Base-by-base conservation (phyloP, 2,329 filamentous ascomycete genomes). In the Fusarium bulbicola region DNA sequence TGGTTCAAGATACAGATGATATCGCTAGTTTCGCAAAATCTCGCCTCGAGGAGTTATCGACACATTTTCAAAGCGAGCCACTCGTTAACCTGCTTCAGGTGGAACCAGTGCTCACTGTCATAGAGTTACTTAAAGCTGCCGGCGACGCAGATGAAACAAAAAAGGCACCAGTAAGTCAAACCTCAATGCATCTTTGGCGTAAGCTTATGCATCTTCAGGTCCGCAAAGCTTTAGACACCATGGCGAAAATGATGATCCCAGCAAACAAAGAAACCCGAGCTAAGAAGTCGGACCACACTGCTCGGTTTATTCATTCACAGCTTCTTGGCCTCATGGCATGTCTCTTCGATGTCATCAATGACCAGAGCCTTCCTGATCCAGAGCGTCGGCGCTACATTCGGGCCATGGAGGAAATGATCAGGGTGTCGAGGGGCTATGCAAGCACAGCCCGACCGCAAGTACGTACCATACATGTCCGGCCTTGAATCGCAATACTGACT, bases 361-460 rank as follows among this genome's bases (percentile, higher is more conserved):
- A 94, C 78, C 85, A 86, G 18, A 86, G 87, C 65, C 88, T 88
- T 82, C 72, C 85, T 83, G 76, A 88, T 79, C 77, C 86, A 52
- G 95, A 98, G 79, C 94, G 95, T 77, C 90, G 89, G 63, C 89
- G 92, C 66, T 95, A 92, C 75, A 90, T 99, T 14, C 89, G 90
- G 72, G 95, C 94, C 10, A 92, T 99, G 79, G 93, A 94, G 74
- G 94, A 97, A 79, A 93, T 99, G 89, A 92, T 98, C 56, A 90
- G 86, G 60, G 85, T 97, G 54, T 93, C 93, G 49, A 92, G 91
- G 76, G 86, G 87, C 6, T 91, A 93, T 77, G 90, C 95, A 37
- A 92, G 91, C 68, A 91, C 92, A 75, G 96, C 94, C 56, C 86
- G 97, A 45, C 95, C 96, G 28, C 95, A 98, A 85, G 93, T 94